These are phyloP conservation scores for Raffaelea arxii DNA, from an alignment of 2,329 filamentous ascomycete species.

Conservation along the genomic window DNA sequence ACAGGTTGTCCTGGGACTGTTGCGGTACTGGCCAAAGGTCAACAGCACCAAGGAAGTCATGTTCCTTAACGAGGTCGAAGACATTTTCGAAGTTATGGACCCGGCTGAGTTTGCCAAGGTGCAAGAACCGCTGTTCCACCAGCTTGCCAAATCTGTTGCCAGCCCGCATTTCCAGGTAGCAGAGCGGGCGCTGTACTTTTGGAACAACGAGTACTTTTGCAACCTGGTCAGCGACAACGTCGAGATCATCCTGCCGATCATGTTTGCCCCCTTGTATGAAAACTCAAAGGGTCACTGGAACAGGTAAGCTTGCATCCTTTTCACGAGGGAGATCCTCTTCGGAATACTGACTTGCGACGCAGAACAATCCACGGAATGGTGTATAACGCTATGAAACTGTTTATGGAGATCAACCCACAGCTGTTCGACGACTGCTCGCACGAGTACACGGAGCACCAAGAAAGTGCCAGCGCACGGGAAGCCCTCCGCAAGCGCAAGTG, in stretches of 20 bases:
- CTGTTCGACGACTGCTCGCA: slow-evolving; percentile 98
- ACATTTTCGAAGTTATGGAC: slow-evolving; percentile 99
- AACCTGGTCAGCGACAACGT: slow-evolving; percentile 98
- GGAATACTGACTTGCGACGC: not conserved
- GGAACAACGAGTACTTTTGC: slow-evolving; percentile 99
- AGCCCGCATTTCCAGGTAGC: slow-evolving; percentile 99
- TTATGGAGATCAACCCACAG: slow-evolving; percentile 99
- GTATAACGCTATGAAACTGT: slow-evolving; percentile 99
- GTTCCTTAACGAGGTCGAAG: slow-evolving; percentile 98
- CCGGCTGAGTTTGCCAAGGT: slow-evolving; percentile 97
- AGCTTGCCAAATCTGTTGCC: slow-evolving; percentile 93
- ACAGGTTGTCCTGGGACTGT: slow-evolving; percentile 82
- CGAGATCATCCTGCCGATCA: slow-evolving; percentile 94
- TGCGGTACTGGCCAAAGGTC: slow-evolving; percentile 98
- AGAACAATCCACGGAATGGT: slow-evolving; percentile 99
- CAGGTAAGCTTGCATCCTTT: slow-evolving; percentile 41
- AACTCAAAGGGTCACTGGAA: slow-evolving; percentile 99
- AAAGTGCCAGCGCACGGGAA: slow-evolving; percentile 78
- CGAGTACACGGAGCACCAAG: slow-evolving; percentile 94
- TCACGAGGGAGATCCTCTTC: slow-evolving; percentile 21
- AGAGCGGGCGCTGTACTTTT: slow-evolving; percentile 95
- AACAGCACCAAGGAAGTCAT: slow-evolving; percentile 99
- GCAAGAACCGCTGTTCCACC: slow-evolving; percentile 93
- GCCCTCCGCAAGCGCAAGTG: slow-evolving; percentile 76
- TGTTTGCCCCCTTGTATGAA: slow-evolving; percentile 97